Evolutionary conservation across 139 green algal genomes (phyloP).

Genomic region (Astrephomene gubernaculifera): DNA sequence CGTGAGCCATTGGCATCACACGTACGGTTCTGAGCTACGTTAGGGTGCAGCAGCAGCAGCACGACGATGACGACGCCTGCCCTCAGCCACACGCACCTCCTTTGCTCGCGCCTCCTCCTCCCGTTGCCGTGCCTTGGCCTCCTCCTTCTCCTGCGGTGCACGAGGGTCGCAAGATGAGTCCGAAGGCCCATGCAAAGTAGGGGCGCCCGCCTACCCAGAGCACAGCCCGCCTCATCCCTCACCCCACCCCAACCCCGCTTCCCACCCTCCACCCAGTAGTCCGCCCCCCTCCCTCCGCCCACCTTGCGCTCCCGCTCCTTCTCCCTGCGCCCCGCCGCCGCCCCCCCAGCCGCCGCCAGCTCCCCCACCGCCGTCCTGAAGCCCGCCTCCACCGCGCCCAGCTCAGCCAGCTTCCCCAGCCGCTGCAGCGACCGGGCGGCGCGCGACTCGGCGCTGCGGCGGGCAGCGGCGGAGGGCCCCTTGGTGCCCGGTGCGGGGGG

Average conservation of each 20-base stretch:
- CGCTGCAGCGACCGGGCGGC: conserved; percentile 55
- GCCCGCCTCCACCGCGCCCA: conserved; percentile 30
- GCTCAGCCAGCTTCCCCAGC: conserved; percentile 49
- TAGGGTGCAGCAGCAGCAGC: too few relatives aligned
- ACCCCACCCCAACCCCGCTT: conserved; percentile 2
- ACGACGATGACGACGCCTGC: too few relatives aligned
- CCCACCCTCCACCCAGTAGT: not conserved
- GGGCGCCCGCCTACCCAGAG: too few relatives aligned
- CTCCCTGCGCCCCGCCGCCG: not conserved
- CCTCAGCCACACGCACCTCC: conserved; percentile 41
- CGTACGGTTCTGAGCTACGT: too few relatives aligned
- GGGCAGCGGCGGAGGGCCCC: conserved; percentile 44
- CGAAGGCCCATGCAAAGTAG: too few relatives aligned
- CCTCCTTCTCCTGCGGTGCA: too few relatives aligned
- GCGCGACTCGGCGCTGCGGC: conserved; percentile 46
- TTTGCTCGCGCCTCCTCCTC: conserved; percentile 48
- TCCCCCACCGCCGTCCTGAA: not conserved
- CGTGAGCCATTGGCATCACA: too few relatives aligned
- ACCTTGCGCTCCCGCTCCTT: conserved; percentile 32
- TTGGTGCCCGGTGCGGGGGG: conserved; percentile 17
- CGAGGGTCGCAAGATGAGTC: too few relatives aligned
- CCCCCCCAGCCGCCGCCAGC: not conserved
- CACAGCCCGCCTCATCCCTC: too few relatives aligned
- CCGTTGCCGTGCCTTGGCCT: conserved; percentile 34
- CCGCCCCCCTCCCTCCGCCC: not conserved